Evolutionary conservation across 2,329 filamentous ascomycete species (phyloP), one percentile per base, ranked within the genome.

Genomic region (Lithohypha guttulata): DNA sequence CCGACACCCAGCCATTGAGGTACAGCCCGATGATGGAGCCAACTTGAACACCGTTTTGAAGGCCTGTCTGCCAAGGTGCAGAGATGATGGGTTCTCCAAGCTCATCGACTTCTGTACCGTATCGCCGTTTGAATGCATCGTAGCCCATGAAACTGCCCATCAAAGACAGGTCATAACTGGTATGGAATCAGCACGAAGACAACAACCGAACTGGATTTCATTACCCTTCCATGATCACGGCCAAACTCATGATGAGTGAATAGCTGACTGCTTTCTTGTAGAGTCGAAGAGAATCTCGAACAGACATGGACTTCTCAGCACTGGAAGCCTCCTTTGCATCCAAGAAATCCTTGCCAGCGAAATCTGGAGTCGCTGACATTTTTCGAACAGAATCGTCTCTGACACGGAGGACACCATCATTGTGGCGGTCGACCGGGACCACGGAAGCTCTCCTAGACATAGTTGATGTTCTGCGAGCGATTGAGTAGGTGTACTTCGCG

Each of bases 211-310:
- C n/a, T 4, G 30, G 17, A 11, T 15, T n/a, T 17, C 6, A 6
- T 23, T 42, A 23, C 20, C 83, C 84, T 60, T 93, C 85, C 86
- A 93, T 93, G 53, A 76, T 77, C 54, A 93, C 91, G 56, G 81
- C 86, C 0, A 84, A 87, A 15, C 81, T 87, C 59, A 94, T 87
- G 43, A 93, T 66, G 36, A 93, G 54, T 51, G 79, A 85, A 84
- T 84, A 94, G 18, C 66, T 71, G 42, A 93, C 78, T 14, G 85
- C 86, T 65, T 93, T 89, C 43, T 84, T 85, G 56, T 93, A 94
- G 18, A 91, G 69, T 54, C 69, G 76, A 57, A 93, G 69, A 45
- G 84, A 85, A 63, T 93, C 75, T 55, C 73, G 54, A 14, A 70
- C 25, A 15, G 35, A 32, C 35, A 46, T 18, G 9, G 22, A 20